These are phyloP conservation scores for Elaeagnus macrophylla DNA, from an alignment of 306 rosid species.

Conservation along the genomic window DNA sequence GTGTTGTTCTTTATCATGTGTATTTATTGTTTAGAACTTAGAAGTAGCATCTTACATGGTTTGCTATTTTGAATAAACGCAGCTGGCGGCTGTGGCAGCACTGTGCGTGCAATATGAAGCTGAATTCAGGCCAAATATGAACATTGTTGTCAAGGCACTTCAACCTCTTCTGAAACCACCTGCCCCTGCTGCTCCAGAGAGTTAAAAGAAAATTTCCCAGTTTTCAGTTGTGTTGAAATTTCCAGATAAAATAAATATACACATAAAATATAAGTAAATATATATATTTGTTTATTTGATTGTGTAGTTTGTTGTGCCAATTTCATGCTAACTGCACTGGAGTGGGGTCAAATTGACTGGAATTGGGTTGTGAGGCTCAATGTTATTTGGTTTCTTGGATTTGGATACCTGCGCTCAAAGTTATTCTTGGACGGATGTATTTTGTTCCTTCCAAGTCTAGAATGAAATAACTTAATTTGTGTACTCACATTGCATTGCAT, in stretches of 20 bases:
- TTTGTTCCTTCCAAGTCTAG: too few relatives aligned
- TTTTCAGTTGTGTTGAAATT: conserved; percentile 23
- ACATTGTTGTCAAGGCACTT: conserved; percentile 93
- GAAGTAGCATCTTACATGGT: conserved; percentile 15
- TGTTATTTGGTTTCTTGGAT: background rate
- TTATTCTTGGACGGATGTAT: too few relatives aligned
- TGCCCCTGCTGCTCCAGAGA: conserved; percentile 25
- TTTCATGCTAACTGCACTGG: conserved; percentile 4
- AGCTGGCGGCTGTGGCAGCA: conserved; percentile 97
- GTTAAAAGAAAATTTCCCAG: conserved; percentile 32
- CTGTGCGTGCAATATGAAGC: conserved; percentile 93
- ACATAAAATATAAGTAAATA: conserved; percentile 27
- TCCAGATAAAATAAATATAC: conserved; percentile 18
- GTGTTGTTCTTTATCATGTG: conserved; percentile 1
- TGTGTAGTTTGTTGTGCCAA: conserved; percentile 46
- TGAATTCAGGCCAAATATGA: conserved; percentile 96
- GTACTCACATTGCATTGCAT: too few relatives aligned
- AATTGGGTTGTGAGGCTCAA: conserved; percentile 12
- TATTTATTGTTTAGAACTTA: conserved; percentile 6
- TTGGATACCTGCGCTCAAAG: background rate
- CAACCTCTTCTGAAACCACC: conserved; percentile 77
- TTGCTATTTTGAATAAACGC: conserved; percentile 17
- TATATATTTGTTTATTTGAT: conserved; percentile 26
- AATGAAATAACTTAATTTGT: too few relatives aligned
- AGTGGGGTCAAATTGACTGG: conserved; percentile 4